Conservation (phyloP, 1,284 basidiomycete genomes). For the Marasmius tenuissimus region DNA sequence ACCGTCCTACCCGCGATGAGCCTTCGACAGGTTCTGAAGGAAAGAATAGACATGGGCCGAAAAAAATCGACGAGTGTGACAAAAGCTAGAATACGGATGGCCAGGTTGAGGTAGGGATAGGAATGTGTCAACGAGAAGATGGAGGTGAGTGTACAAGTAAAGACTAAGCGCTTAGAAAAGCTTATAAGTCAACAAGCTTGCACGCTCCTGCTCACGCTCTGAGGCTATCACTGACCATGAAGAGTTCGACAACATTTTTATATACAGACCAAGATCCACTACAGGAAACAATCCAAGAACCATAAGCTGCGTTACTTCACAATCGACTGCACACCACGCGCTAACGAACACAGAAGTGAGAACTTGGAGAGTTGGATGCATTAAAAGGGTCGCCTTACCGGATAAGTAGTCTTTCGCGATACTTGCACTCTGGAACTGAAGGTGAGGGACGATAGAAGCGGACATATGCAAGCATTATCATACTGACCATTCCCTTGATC, state of each 20-base stretch:
- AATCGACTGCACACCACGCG: slow-evolving; percentile 48
- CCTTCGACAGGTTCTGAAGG: neutral
- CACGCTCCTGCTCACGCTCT: too few relatives aligned
- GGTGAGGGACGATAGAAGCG: neutral
- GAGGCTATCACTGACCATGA: neutral
- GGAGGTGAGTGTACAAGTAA: too few relatives aligned
- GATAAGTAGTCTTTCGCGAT: slow-evolving; percentile 53
- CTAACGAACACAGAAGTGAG: slow-evolving; percentile 19
- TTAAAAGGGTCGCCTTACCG: slow-evolving; percentile 28
- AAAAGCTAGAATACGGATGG: neutral
- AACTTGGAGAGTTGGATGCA: neutral
- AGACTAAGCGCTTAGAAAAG: too few relatives aligned
- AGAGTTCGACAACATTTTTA: neutral
- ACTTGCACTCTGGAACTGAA: slow-evolving; percentile 37
- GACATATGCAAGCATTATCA: neutral
- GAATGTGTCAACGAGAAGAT: neutral
- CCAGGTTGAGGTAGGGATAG: neutral
- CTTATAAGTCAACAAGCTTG: too few relatives aligned
- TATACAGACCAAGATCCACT: neutral
- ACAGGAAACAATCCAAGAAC: neutral
- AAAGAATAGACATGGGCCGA: neutral
- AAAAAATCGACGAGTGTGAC: neutral
- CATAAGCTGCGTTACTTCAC: slow-evolving; percentile 35
- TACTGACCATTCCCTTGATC: slow-evolving; percentile 73
- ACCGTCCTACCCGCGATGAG: neutral